phyloP scores from a whole-genome alignment of 208 protist genomes.

The Trypanosoma congolense region DNA sequence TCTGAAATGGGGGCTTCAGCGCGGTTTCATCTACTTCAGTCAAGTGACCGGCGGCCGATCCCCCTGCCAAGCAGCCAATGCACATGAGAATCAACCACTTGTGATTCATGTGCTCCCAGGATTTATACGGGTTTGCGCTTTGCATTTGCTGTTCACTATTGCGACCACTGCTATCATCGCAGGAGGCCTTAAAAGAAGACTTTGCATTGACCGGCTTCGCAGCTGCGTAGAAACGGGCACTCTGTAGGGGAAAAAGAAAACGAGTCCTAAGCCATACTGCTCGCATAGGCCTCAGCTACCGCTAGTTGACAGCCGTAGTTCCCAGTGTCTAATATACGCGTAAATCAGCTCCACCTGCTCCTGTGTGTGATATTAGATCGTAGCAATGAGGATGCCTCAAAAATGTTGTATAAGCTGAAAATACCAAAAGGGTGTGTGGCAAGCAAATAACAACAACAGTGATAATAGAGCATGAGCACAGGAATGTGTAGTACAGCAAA shows the following conservation, averaged over 20 bases:
- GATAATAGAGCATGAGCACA: too few relatives aligned
- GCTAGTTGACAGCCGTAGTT: too few relatives aligned
- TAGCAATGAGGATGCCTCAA: too few relatives aligned
- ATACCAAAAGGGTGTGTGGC: too few relatives aligned
- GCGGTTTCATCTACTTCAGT: slow-evolving; percentile 75
- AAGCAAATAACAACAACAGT: too few relatives aligned
- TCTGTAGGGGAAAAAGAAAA: neutral
- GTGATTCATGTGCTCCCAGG: slow-evolving; percentile 83
- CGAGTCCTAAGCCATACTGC: neutral
- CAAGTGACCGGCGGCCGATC: slow-evolving; percentile 54
- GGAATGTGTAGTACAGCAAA: too few relatives aligned
- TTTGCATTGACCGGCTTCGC: neutral
- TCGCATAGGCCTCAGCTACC: slow-evolving; percentile 2
- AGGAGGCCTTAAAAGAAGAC: slow-evolving; percentile 33
- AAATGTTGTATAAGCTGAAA: too few relatives aligned
- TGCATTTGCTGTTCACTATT: slow-evolving; percentile 18
- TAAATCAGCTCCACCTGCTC: too few relatives aligned
- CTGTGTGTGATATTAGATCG: too few relatives aligned
- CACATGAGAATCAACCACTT: slow-evolving; percentile 82
- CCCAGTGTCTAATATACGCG: too few relatives aligned
- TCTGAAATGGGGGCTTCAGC: slow-evolving; percentile 59
- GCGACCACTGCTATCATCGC: slow-evolving; percentile 41
- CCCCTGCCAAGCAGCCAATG: slow-evolving; percentile 63
- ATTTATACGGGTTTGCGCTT: slow-evolving; percentile 83
- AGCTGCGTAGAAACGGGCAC: slow-evolving; percentile 7